Percentiles rank a stretch among this genome's conserved stretches.
phyloP scores from a whole-genome alignment of 805 yeast genomes.

The Myxozyma monticola region DNA sequence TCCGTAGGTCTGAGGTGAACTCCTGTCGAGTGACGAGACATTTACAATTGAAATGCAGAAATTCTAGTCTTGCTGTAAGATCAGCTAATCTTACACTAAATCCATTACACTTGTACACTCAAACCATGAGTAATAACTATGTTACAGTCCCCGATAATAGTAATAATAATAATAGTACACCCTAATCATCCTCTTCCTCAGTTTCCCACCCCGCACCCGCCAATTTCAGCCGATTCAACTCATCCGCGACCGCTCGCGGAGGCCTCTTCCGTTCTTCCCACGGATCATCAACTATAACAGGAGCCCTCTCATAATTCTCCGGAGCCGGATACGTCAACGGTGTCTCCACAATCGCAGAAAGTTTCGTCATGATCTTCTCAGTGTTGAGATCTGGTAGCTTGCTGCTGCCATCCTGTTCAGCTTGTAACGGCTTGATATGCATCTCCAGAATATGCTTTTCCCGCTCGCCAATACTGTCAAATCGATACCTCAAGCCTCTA shows the following conservation, averaged over 20 bases:
- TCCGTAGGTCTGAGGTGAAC: too few species aligned
- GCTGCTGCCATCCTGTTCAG: slow-evolving; percentile 9
- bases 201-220: slow-evolving; percentile 20
- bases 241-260: neutral
- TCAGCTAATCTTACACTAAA: too few species aligned
- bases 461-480: neutral
- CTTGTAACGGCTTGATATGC: slow-evolving; percentile 5
- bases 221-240: neutral
- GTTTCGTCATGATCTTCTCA: neutral
- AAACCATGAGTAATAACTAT: neutral
- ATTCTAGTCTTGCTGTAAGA: too few species aligned
- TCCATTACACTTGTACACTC: too few species aligned
- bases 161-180: too few species aligned
- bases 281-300: neutral
- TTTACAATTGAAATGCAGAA: too few species aligned
- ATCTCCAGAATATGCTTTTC: slow-evolving; percentile 1
- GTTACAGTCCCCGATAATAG: neutral
- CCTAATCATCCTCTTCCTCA: slow-evolving; percentile 10
- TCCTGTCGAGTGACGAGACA: too few species aligned
- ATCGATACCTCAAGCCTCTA: neutral
- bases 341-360: neutral
- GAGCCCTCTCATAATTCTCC: neutral
- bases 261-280: neutral
- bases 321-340: slow-evolving; percentile 14
- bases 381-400: neutral